phyloP scores from a whole-genome alignment of 805 yeast genomes.

The Cyberlindnera bimundalis region DNA sequence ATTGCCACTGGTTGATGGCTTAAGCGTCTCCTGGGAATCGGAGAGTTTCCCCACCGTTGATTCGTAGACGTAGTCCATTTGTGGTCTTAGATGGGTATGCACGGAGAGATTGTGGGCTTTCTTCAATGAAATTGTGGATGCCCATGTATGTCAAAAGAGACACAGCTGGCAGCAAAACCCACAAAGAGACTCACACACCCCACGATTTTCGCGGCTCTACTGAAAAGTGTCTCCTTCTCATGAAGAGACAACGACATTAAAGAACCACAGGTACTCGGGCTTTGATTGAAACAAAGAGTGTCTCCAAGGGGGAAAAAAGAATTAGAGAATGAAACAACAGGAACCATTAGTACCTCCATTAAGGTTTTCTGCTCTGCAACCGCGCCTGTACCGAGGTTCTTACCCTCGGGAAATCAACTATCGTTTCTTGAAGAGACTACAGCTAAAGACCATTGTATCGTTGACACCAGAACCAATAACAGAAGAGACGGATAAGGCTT shows the following conservation, averaged over 20 bases:
- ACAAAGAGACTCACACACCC: too few species aligned
- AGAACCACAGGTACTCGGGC: too few species aligned
- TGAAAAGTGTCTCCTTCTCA: too few species aligned
- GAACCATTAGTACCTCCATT: slow-evolving; percentile 64
- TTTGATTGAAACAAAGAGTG: too few species aligned
- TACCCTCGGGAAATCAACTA: slow-evolving; percentile 77
- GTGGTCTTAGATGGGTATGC: neutral
- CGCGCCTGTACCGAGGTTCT: slow-evolving; percentile 75
- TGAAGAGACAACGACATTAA: too few species aligned
- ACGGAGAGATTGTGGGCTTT: too few species aligned
- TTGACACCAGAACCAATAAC: slow-evolving; percentile 75
- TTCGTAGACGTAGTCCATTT: slow-evolving; percentile 28
- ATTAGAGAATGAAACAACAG: slow-evolving; percentile 4
- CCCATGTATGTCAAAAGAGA: too few species aligned
- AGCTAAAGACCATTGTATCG: slow-evolving; percentile 69
- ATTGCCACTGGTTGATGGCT: slow-evolving; percentile 9
- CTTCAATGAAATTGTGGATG: too few species aligned
- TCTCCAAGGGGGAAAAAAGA: too few species aligned
- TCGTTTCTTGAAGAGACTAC: slow-evolving; percentile 61
- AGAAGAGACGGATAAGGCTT: slow-evolving; percentile 44
- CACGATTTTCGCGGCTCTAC: too few species aligned
- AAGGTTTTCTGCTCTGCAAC: slow-evolving; percentile 68
- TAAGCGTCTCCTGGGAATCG: slow-evolving; percentile 22
- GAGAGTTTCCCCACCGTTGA: slow-evolving; percentile 15
- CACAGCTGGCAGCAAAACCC: too few species aligned